phyloP scores from a whole-genome alignment of 2,329 filamentous ascomycete species.

The Colletotrichum orchidophilum region DNA sequence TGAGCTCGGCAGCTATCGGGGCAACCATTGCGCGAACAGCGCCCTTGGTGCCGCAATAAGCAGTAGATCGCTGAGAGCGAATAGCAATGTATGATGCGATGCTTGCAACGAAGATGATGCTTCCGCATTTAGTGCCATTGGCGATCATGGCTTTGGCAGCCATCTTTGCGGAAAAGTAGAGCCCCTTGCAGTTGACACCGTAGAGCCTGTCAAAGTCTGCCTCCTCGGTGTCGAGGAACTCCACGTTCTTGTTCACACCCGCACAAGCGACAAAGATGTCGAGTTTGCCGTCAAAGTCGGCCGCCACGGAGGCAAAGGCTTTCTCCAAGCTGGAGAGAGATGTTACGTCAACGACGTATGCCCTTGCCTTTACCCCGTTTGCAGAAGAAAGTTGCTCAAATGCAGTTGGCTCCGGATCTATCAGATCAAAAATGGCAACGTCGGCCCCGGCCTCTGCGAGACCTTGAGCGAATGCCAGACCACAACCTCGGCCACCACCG shows the following conservation, averaged over 20 bases:
- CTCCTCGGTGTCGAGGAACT: slow-evolving; percentile 23
- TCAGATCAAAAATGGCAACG: slow-evolving; percentile 27
- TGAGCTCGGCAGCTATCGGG: slow-evolving; percentile 28
- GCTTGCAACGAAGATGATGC: slow-evolving; percentile 62
- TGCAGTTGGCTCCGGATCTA: slow-evolving; percentile 11
- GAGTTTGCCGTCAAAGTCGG: slow-evolving; percentile 41
- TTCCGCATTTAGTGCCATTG: slow-evolving; percentile 59
- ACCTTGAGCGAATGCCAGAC: slow-evolving; percentile 41
- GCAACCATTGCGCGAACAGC: slow-evolving; percentile 32
- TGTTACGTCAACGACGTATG: slow-evolving; percentile 16
- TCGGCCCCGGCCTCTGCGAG: slow-evolving; percentile 25
- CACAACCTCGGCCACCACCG: slow-evolving; percentile 56
- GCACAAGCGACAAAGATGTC: slow-evolving; percentile 48
- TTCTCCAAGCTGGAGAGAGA: slow-evolving; percentile 6
- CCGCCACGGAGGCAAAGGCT: neutral
- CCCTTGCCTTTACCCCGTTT: neutral
- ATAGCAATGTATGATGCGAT: slow-evolving; percentile 63
- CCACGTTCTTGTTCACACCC: slow-evolving; percentile 42
- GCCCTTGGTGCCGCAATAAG: slow-evolving; percentile 31
- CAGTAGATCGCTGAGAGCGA: slow-evolving; percentile 55
- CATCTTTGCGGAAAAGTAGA: slow-evolving; percentile 54
- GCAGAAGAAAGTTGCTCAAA: neutral
- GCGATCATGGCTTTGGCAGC: slow-evolving; percentile 61
- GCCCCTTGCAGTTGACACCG: slow-evolving; percentile 21
- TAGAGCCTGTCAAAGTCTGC: slow-evolving; percentile 20